phyloP scores from a whole-genome alignment of 129 eudicot genomes.

The Logfia minima region DNA sequence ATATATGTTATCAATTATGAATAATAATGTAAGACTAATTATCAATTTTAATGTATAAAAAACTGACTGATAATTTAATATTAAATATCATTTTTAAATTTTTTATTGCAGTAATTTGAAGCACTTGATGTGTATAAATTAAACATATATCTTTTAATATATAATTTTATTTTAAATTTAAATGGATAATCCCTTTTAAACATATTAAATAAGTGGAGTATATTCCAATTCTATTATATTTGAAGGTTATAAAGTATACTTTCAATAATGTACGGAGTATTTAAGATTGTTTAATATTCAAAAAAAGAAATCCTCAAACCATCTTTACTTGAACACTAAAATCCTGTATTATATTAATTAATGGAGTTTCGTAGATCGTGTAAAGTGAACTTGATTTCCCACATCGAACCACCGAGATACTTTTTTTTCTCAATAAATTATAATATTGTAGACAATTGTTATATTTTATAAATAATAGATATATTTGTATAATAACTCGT shows the following conservation, averaged over 20 bases:
- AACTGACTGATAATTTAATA: too few species aligned
- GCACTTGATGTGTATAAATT: too few species aligned
- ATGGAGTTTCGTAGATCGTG: conserved; percentile 11
- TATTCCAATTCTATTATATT: conserved; percentile 3
- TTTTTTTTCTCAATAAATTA: background rate
- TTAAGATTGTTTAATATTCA: conserved; percentile 22
- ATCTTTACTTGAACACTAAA: background rate
- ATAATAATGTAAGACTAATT: too few species aligned
- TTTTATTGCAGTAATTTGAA: too few species aligned
- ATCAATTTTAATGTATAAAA: too few species aligned
- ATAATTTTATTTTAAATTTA: too few species aligned
- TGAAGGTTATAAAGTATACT: conserved; percentile 10
- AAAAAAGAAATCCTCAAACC: conserved; percentile 17
- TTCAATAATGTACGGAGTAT: background rate
- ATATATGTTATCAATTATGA: too few species aligned
- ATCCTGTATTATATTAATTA: background rate
- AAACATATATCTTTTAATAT: too few species aligned
- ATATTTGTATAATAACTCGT: conserved; percentile 7
- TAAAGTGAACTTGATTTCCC: conserved; percentile 25
- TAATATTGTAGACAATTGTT: background rate
- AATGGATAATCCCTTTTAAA: too few species aligned
- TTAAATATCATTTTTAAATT: too few species aligned
- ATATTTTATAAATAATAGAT: background rate
- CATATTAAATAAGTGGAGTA: background rate
- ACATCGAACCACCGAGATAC: background rate